Conservation (phyloP, 768 basidiomycete genomes). For the Rossbeevera mucosa region DNA sequence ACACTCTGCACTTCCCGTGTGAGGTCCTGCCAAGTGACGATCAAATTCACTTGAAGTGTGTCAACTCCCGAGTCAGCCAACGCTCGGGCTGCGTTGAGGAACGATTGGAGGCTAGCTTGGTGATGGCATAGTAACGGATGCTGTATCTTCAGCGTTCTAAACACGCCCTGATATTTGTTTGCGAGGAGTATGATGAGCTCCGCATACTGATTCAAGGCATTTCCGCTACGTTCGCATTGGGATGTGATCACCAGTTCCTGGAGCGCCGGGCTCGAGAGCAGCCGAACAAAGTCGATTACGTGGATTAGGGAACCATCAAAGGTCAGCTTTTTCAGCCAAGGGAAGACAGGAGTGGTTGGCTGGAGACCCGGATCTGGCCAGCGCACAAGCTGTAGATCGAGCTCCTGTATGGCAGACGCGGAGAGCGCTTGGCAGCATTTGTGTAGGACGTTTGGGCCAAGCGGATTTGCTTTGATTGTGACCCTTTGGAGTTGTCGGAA, state of each 20-base stretch:
- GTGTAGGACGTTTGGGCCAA: slow-evolving; percentile 21
- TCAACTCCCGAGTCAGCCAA: slow-evolving; percentile 12
- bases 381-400: slow-evolving; percentile 22
- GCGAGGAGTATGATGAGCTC: slow-evolving; percentile 20
- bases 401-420: slow-evolving; percentile 15
- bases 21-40: slow-evolving; percentile 16
- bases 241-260: slow-evolving; percentile 16
- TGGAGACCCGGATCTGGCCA: slow-evolving; percentile 21
- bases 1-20: slow-evolving; percentile 18
- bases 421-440: slow-evolving; percentile 23
- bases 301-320: slow-evolving; percentile 20
- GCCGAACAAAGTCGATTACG: slow-evolving; percentile 18
- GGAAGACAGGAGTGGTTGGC: slow-evolving; percentile 17
- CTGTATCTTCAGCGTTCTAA: slow-evolving; percentile 18
- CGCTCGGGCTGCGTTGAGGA: slow-evolving; percentile 15
- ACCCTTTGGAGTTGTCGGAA: slow-evolving; percentile 18
- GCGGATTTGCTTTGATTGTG: slow-evolving; percentile 21
- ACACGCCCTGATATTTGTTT: slow-evolving; percentile 18
- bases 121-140: slow-evolving; percentile 15
- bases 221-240: slow-evolving; percentile 13
- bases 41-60: slow-evolving; percentile 13
- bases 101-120: slow-evolving; percentile 12
- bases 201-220: slow-evolving; percentile 9
- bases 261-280: slow-evolving; percentile 17
- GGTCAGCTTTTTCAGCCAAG: slow-evolving; percentile 18